Conservation (phyloP, 495 filamentous ascomycete genomes). For the Pseudotulostoma volvatum region DNA sequence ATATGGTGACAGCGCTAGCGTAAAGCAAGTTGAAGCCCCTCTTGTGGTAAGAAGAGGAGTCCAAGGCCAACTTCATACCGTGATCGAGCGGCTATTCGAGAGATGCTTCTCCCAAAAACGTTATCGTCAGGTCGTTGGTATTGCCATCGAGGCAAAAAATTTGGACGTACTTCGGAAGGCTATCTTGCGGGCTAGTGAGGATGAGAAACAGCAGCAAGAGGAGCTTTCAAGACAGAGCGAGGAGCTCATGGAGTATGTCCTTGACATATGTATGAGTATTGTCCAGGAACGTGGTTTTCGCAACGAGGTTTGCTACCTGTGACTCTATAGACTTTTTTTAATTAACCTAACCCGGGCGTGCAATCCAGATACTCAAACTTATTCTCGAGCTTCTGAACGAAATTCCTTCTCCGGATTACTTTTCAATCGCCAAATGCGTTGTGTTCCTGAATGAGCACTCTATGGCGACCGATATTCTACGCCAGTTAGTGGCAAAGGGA, state of each 20-base stretch:
- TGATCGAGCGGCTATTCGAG: slow-evolving; percentile 83
- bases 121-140: slow-evolving; percentile 96
- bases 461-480: slow-evolving; percentile 77
- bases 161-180: slow-evolving; percentile 75
- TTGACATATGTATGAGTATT: slow-evolving; percentile 93
- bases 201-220: slow-evolving; percentile 52
- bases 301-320: slow-evolving; percentile 39
- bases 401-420: slow-evolving; percentile 83
- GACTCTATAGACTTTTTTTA: background rate
- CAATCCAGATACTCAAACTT: slow-evolving; percentile 59
- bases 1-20: slow-evolving; percentile 33
- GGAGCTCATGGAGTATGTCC: slow-evolving; percentile 89
- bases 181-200: slow-evolving; percentile 66
- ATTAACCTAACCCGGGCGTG: slow-evolving; percentile 3
- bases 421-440: slow-evolving; percentile 94
- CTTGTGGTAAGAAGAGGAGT: slow-evolving; percentile 38
- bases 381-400: slow-evolving; percentile 80
- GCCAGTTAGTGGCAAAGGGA: slow-evolving; percentile 63
- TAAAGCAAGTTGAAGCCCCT: slow-evolving; percentile 36
- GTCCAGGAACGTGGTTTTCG: slow-evolving; percentile 86
- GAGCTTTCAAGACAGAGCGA: slow-evolving; percentile 49
- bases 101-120: slow-evolving; percentile 71
- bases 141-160: slow-evolving; percentile 89
- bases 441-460: slow-evolving; percentile 88
- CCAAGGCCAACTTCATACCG: slow-evolving; percentile 56